A percentile compares a stretch with the other conserved stretches of the same genome.
These are phyloP conservation scores for Paramecium pentaurelia DNA, from an alignment of 73 alveolate species.

Conservation along the genomic window DNA sequence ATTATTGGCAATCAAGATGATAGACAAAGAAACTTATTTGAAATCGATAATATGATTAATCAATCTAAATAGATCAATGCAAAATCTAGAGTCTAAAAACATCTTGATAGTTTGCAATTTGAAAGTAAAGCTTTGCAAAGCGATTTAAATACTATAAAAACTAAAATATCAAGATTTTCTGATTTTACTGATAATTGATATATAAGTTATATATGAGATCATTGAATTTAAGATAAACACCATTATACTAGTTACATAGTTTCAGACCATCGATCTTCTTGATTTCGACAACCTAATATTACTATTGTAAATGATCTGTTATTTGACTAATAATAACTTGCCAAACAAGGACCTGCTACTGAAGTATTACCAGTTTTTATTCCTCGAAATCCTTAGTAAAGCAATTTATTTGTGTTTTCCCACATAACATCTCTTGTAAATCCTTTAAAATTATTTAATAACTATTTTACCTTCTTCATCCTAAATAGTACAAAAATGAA, in stretches of 20 bases:
- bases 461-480: constrained; percentile 25
- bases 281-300: constrained; percentile 49
- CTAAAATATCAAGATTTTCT: constrained; percentile 27
- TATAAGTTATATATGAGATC: not conserved
- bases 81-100: not conserved
- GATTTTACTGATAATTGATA: constrained; percentile 29
- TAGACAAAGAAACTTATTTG: not conserved
- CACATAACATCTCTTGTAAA: constrained; percentile 40
- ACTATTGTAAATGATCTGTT: constrained; percentile 39
- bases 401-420: constrained; percentile 67
- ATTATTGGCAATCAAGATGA: not conserved
- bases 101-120: not conserved
- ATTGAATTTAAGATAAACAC: not conserved
- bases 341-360: constrained; percentile 67
- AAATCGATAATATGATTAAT: not conserved
- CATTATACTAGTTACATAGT: not conserved
- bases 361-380: constrained; percentile 66
- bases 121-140: not conserved
- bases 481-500: constrained; percentile 21
- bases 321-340: constrained; percentile 35
- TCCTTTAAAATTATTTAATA: not conserved
- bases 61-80: not conserved
- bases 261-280: constrained; percentile 69
- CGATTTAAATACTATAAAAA: not conserved
- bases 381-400: constrained; percentile 58